Evolutionary conservation across 805 yeast species (phyloP), one percentile per base, ranked within the genome.

Genomic region (Starmera caribaea): DNA sequence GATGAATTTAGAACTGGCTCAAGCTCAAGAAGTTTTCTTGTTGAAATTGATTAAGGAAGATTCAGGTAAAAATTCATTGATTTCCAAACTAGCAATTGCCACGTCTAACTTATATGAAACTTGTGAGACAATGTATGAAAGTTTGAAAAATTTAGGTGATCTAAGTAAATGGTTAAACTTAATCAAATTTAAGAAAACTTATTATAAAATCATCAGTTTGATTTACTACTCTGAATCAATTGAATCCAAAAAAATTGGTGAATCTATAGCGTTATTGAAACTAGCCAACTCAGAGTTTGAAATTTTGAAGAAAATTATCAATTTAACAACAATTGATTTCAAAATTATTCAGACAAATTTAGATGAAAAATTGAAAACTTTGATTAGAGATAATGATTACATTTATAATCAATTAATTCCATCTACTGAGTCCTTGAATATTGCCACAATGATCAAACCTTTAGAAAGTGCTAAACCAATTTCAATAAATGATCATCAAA

Each of bases 381-480:
- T 85, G 48, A 77, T 72, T 21, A 87, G 83, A 48, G 97, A 90
- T 54, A 90, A 90, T 53, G 97, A 90, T 55, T 81, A 77, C 50
- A 85, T 90, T 30, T 90, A 85, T 54, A 95, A 92, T 58, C 90
- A 82, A 16, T 51, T 68, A 1, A 64, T 89, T 12, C 96, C 96
- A 1, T 64, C 74, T 4, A 60, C 61, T 27, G 73, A 74, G 16
- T 59, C 80, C 0, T 60, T 87, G 37, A 56, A 54, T 15, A 26
- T 51, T 5, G 35, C 32, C 0, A 74, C 85, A 7, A 81, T 76
- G 12, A 68, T 87, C 5, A 77, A 82, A 44, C 74, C 80, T 1
- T 66, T 83, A 62, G 83, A 78, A 35, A 81, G 87, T 41, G 78
- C 79, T 2, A 77, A 80, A 49, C 65, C 79, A 1, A 66, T 79